phyloP scores from a whole-genome alignment of 306 rosid species.

The Trichosanthes cucumerina region DNA sequence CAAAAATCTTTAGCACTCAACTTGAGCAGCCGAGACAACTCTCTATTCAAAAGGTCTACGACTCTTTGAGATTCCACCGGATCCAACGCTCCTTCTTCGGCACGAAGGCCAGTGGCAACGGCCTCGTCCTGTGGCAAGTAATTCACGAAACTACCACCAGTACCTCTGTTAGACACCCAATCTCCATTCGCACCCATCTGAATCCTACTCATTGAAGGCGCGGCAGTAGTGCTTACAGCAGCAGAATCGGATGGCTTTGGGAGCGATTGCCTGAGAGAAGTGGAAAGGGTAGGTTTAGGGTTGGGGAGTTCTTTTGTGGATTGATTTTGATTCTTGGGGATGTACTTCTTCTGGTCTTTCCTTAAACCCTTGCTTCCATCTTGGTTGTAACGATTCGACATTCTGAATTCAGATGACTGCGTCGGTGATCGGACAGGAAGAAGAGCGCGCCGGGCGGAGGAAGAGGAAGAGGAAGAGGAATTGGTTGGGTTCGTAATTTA shows the following conservation, averaged over 20 bases:
- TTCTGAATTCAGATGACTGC: neutral
- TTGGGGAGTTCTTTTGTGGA: conserved; percentile 16
- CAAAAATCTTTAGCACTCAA: conserved; percentile 76
- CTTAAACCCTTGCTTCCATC: conserved; percentile 40
- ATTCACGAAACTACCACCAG: conserved; percentile 52
- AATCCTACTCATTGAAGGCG: conserved; percentile 19
- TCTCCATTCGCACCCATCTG: conserved; percentile 30
- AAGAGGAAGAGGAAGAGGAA: neutral
- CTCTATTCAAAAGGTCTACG: conserved; percentile 76
- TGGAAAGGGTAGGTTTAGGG: conserved; percentile 47
- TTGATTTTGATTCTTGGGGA: conserved; percentile 46
- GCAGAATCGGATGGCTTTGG: conserved; percentile 27
- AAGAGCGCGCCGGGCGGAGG: neutral
- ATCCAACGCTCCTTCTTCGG: conserved; percentile 81
- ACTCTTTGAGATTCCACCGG: conserved; percentile 84
- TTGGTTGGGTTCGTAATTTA: neutral
- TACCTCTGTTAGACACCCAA: conserved; percentile 27
- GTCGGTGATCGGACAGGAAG: neutral
- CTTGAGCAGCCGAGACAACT: conserved; percentile 72
- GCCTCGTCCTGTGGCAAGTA: conserved; percentile 96
- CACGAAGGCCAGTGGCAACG: conserved; percentile 76
- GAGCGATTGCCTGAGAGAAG: conserved; percentile 45
- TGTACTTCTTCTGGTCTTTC: conserved; percentile 45
- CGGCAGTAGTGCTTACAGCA: conserved; percentile 10
- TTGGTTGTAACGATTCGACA: conserved; percentile 51